A percentile compares a stretch with the other conserved stretches of the same genome.
phyloP scores from a whole-genome alignment of 2,329 filamentous ascomycete genomes.

The Fusarium phyllophilum region DNA sequence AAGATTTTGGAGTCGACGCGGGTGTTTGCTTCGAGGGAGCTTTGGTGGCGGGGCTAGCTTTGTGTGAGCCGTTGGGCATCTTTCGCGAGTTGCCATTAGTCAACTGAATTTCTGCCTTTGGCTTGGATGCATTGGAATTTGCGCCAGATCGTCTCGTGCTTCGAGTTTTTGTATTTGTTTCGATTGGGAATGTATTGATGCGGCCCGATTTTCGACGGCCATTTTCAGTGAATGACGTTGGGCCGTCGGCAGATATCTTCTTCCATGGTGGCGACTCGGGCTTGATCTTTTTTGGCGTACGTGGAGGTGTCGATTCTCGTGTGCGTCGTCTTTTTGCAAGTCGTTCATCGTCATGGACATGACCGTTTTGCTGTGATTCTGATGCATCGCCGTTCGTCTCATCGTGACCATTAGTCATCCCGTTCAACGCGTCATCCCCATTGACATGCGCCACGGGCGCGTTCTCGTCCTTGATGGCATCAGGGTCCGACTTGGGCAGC shows the following conservation, averaged over 20 bases:
- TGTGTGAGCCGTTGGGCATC: conserved; percentile 40
- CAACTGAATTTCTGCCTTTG: conserved; percentile 43
- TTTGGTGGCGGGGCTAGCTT: conserved; percentile 43
- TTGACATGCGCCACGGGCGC: conserved; percentile 30
- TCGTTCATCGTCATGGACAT: conserved; percentile 55
- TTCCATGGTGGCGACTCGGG: conserved; percentile 92
- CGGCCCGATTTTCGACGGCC: conserved; percentile 75
- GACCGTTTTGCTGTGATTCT: conserved; percentile 53
- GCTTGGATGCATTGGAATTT: conserved; percentile 49
- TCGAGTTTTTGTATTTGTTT: conserved; percentile 63
- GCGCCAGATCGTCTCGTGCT: conserved; percentile 58
- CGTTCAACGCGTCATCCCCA: conserved; percentile 34
- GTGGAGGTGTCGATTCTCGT: conserved; percentile 58
- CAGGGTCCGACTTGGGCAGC: conserved; percentile 46
- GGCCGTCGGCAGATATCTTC: conserved; percentile 82
- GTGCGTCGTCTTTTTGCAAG: conserved; percentile 74
- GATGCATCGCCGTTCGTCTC: conserved; percentile 41
- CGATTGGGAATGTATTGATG: conserved; percentile 66
- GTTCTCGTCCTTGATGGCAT: conserved; percentile 42
- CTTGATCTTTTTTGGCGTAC: conserved; percentile 53
- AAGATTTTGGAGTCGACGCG: conserved; percentile 45
- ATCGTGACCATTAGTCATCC: conserved; percentile 14
- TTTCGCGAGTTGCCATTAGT: conserved; percentile 44
- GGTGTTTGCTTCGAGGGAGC: conserved; percentile 35
- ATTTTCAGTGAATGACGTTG: conserved; percentile 83